These are phyloP conservation scores for Fennellomyces sp. DNA, from an alignment of 371 early-diverging fungal species.

Conservation along the genomic window DNA sequence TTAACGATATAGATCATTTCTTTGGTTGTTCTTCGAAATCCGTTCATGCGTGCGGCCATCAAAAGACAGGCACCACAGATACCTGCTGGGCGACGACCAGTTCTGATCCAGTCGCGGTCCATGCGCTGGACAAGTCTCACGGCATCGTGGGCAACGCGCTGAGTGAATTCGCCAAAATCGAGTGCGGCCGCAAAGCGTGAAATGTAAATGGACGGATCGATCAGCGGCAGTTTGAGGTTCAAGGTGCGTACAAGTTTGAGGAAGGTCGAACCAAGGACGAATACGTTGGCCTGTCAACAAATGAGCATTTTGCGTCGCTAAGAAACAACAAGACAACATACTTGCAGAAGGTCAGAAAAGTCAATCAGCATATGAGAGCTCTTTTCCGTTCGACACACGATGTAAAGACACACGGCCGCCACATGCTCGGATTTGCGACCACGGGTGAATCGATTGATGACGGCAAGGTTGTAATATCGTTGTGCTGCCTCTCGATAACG, in stretches of 20 bases:
- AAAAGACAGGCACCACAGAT: conserved; percentile 98
- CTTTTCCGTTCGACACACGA: conserved; percentile 92
- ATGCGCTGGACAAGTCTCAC: conserved; percentile 91
- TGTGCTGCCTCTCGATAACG: conserved; percentile 89
- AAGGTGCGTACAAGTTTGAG: conserved; percentile 81
- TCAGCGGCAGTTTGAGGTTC: conserved; percentile 79
- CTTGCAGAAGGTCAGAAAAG: conserved; percentile 90
- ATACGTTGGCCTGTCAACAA: conserved; percentile 95
- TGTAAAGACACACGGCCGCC: conserved; percentile 96
- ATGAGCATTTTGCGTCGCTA: too few species aligned
- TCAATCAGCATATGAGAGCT: conserved; percentile 98
- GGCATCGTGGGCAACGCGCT: conserved; percentile 82
- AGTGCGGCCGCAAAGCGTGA: conserved; percentile 92
- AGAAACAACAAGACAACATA: conserved; percentile 19
- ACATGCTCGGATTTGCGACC: conserved; percentile 90
- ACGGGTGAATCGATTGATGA: conserved; percentile 90
- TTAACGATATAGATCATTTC: conserved; percentile 96
- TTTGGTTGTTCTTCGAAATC: conserved; percentile 81
- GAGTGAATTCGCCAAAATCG: conserved; percentile 92
- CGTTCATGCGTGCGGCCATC: conserved; percentile 96
- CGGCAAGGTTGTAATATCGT: conserved; percentile 93
- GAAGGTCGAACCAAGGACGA: conserved; percentile 93
- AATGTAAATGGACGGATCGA: conserved; percentile 98
- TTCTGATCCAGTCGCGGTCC: conserved; percentile 98
- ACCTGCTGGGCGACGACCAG: conserved; percentile 97